Base-by-base conservation (phyloP, 257 asterid species). In the Solanum clarkiae region DNA sequence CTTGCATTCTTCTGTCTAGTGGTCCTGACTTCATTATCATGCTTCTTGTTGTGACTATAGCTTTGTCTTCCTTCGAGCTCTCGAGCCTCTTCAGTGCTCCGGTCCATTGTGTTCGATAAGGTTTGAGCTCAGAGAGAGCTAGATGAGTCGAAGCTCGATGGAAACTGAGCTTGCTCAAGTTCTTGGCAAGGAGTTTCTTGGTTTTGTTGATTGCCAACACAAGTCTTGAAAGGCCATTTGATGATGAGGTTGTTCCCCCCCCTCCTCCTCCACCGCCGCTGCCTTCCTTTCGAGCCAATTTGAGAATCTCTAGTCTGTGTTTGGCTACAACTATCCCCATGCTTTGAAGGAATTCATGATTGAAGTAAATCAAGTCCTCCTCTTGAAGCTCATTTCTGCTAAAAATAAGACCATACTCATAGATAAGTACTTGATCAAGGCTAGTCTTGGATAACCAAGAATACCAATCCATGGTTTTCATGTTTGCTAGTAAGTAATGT, bases 291-390 rank as follows among this genome's bases (percentile, higher is more conserved):
- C 86, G 84, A 4, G 94, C 92, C 4, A 94, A 94, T 86, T 93
- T 94, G 80, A 94, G 91, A 42, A 94, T 94, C 87, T 93, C 95
- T 14, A 93, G 89, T 29, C 98, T 89, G 86, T 94, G 97, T 66
- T 92, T 93, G 49, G 97, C 96, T 2, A 92, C 71, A 51, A 29
- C 45, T 85, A 94, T 87, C n/a, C 96, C 98, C 86, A 93, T 77
- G 88, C 97, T 94, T 77, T 90, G 94, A 6, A 94, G 96, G 81
- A 94, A 93, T 55, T 94, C 98, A 85, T 94, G 97, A 89, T 91
- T 89, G 92, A 94, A 94, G 93, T 92, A 82, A 74, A 88, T n/a
- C 47, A 93, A 20, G 62, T 94, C 97, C 22, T 93, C 98, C 44
- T 84, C 87, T 59, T 90, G 91, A 18, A 94, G 93, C 91, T 93